These are phyloP conservation scores for Hansfordia pulvinata DNA, from an alignment of 2,329 filamentous ascomycete genomes.

Conservation along the genomic window DNA sequence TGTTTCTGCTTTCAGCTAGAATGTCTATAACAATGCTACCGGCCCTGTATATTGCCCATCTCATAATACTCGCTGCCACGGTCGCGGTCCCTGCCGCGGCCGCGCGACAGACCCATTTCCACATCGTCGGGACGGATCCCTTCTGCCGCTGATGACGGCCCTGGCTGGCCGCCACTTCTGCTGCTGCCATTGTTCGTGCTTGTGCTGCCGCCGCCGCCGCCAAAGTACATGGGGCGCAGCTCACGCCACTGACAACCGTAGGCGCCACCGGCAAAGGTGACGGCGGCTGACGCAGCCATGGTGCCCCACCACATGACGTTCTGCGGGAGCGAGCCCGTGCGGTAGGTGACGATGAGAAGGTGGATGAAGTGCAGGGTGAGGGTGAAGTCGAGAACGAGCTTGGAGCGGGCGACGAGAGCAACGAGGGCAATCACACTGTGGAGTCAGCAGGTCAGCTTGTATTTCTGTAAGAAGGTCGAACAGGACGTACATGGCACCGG, in stretches of 20 bases:
- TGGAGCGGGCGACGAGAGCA: conserved; percentile 72
- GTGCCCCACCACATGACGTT: conserved; percentile 78
- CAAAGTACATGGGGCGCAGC: conserved; percentile 77
- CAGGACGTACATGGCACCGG: conserved; percentile 40
- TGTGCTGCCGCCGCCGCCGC: conserved; percentile 34
- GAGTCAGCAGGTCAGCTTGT: not conserved
- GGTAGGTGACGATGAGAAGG: conserved; percentile 63
- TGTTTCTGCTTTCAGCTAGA: too few relatives aligned
- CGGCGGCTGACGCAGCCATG: conserved; percentile 30
- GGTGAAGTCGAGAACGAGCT: conserved; percentile 90
- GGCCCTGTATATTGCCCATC: conserved; percentile 41
- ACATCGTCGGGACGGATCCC: conserved; percentile 20
- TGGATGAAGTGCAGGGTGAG: conserved; percentile 79
- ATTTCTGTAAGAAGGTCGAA: conserved; percentile 17
- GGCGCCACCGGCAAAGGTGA: conserved; percentile 51
- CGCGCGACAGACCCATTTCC: conserved; percentile 35
- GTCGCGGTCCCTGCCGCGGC: conserved; percentile 37
- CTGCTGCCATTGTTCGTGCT: conserved; percentile 19
- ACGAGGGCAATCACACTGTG: conserved; percentile 70
- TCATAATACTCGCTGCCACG: conserved; percentile 51
- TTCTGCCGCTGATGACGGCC: conserved; percentile 7
- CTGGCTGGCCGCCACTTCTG: conserved; percentile 8
- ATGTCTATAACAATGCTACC: conserved; percentile 4
- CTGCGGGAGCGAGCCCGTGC: conserved; percentile 61
- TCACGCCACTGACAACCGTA: conserved; percentile 91